These are phyloP conservation scores for Hanseniaspora gamundiae DNA, from an alignment of 1,139 yeast species.

Conservation along the genomic window DNA sequence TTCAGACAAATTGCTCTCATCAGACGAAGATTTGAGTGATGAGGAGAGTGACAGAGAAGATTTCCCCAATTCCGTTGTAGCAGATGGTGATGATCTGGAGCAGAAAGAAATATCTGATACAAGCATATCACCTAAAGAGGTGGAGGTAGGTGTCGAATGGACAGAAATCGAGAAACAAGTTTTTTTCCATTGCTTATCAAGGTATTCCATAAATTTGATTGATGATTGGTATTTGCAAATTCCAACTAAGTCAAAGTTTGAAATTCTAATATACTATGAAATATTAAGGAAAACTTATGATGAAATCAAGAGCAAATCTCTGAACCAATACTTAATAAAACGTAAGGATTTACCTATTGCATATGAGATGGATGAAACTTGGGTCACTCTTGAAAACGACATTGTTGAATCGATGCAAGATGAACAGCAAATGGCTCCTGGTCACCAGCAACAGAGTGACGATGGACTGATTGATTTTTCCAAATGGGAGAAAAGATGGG, in stretches of 20 bases:
- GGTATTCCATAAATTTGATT: conserved; percentile 21
- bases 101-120: too few relatives aligned
- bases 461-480: conserved; percentile 5
- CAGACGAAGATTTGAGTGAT: not conserved
- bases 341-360: conserved; percentile 21
- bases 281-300: conserved; percentile 16
- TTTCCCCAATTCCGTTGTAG: not conserved
- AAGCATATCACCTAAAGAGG: too few relatives aligned
- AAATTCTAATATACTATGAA: conserved; percentile 18
- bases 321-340: conserved; percentile 9
- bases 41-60: not conserved
- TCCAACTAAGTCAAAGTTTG: conserved; percentile 18
- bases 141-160: conserved; percentile 19
- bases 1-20: too few relatives aligned
- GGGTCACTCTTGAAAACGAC: conserved; percentile 17
- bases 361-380: conserved; percentile 22
- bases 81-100: not conserved
- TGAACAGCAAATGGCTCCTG: conserved; percentile 1
- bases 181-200: conserved; percentile 19
- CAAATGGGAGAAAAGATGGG: conserved; percentile 22
- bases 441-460: not conserved
- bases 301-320: conserved; percentile 9
- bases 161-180: conserved; percentile 17
- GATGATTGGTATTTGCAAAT: conserved; percentile 19
- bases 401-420: conserved; percentile 10